Conservation (phyloP, 306 rosid species). For the Cucumis cinereus region DNA sequence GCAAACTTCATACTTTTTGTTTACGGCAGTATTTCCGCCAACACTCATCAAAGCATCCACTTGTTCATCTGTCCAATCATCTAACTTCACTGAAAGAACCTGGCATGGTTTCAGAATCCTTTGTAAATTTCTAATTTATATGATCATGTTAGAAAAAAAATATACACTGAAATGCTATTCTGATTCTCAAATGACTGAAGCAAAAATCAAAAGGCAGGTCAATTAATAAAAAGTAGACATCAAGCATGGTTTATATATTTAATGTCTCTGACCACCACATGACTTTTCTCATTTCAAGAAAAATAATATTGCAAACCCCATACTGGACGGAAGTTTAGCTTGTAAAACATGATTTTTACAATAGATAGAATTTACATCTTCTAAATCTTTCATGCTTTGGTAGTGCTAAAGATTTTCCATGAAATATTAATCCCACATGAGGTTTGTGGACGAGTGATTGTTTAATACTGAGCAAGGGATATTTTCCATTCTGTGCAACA, state of each 20-base stretch:
- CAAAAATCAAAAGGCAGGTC: not conserved
- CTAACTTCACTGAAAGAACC: constrained; percentile 88
- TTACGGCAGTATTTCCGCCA: constrained; percentile 64
- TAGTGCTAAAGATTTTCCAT: not conserved
- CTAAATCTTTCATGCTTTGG: not conserved
- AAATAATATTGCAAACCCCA: not conserved
- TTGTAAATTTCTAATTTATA: not conserved
- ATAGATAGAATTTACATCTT: not conserved
- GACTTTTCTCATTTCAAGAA: not conserved
- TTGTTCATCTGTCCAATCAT: constrained; percentile 78
- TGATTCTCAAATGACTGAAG: not conserved
- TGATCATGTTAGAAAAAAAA: not conserved
- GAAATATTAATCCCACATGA: not conserved
- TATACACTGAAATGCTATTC: not conserved
- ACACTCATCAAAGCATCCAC: constrained; percentile 42
- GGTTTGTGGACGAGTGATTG: not conserved
- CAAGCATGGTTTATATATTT: not conserved
- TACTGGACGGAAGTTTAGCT: not conserved
- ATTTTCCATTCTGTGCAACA: not conserved
- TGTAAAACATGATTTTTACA: not conserved
- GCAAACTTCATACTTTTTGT: constrained; percentile 66
- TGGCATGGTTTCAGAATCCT: constrained; percentile 17
- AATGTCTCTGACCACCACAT: not conserved
- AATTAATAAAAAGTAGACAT: not conserved
- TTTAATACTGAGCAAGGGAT: not conserved